These are phyloP conservation scores for Phaffomyces antillensis DNA, from an alignment of 805 yeast genomes.

Conservation along the genomic window DNA sequence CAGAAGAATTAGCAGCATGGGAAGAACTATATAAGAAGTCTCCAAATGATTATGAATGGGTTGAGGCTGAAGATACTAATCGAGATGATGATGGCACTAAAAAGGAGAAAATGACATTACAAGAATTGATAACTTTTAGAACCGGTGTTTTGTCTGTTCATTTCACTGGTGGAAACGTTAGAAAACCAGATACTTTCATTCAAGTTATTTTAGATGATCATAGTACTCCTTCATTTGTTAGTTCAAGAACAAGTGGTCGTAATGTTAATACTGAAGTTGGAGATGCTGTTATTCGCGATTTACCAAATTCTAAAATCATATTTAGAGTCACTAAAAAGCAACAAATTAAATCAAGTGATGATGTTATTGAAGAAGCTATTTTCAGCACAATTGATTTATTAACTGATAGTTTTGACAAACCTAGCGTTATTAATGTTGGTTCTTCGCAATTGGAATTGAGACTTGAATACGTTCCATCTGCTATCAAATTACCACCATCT, in stretches of 20 bases:
- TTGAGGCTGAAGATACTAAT: slow-evolving; percentile 38
- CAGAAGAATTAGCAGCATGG: slow-evolving; percentile 36
- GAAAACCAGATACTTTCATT: slow-evolving; percentile 41
- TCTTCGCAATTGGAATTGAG: slow-evolving; percentile 38
- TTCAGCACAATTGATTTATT: slow-evolving; percentile 50
- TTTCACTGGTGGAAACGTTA: slow-evolving; percentile 41
- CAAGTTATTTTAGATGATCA: slow-evolving; percentile 63
- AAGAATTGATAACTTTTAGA: slow-evolving; percentile 45
- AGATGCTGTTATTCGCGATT: slow-evolving; percentile 62
- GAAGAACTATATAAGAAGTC: slow-evolving; percentile 42
- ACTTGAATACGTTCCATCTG: slow-evolving; percentile 56
- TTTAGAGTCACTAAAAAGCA: slow-evolving; percentile 51
- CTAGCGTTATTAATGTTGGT: slow-evolving; percentile 39
- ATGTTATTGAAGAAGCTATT: slow-evolving; percentile 43
- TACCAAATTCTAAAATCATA: slow-evolving; percentile 49
- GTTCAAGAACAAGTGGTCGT: slow-evolving; percentile 42
- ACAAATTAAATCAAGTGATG: slow-evolving; percentile 38
- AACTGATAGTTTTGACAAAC: slow-evolving; percentile 37
- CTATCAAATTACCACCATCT: slow-evolving; percentile 42
- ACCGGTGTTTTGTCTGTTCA: slow-evolving; percentile 59
- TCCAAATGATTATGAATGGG: slow-evolving; percentile 63
- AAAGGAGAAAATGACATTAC: slow-evolving; percentile 43
- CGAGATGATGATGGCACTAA: slow-evolving; percentile 26
- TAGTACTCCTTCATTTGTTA: slow-evolving; percentile 48
- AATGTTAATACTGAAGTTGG: slow-evolving; percentile 42